These are phyloP conservation scores for Eucalyptus erythrocorys DNA, from an alignment of 345 rosid genomes.

Conservation along the genomic window DNA sequence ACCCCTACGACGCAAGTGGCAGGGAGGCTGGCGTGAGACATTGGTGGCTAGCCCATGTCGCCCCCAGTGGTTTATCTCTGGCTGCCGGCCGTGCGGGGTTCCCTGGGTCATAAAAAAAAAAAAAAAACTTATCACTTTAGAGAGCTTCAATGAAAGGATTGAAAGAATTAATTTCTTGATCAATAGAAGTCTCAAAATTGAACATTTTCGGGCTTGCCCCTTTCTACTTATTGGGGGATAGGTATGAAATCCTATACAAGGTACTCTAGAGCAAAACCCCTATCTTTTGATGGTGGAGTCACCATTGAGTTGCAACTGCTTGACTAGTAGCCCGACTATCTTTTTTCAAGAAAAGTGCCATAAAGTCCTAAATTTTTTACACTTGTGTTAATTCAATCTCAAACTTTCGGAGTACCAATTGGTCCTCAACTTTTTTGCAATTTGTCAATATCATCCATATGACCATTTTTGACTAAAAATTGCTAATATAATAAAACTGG, in stretches of 20 bases:
- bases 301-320: neutral
- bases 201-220: neutral
- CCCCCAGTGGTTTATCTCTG: too few relatives aligned
- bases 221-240: neutral
- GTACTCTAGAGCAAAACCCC: neutral
- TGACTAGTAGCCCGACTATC: neutral
- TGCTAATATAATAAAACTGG: fast-evolving
- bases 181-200: neutral
- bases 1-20: too few relatives aligned
- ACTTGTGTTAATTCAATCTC: neutral
- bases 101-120: too few relatives aligned
- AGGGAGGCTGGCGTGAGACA: too few relatives aligned
- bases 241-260: neutral
- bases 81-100: too few relatives aligned
- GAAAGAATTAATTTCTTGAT: neutral
- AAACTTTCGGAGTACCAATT: too few relatives aligned
- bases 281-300: neutral
- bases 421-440: too few relatives aligned
- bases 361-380: too few relatives aligned
- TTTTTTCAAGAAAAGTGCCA: neutral
- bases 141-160: neutral
- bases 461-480: too few relatives aligned
- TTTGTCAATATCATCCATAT: neutral
- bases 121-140: neutral
- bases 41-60: too few relatives aligned